Evolutionary conservation across 331 rosid species (phyloP).

Genomic region (Malus hybrid): DNA sequence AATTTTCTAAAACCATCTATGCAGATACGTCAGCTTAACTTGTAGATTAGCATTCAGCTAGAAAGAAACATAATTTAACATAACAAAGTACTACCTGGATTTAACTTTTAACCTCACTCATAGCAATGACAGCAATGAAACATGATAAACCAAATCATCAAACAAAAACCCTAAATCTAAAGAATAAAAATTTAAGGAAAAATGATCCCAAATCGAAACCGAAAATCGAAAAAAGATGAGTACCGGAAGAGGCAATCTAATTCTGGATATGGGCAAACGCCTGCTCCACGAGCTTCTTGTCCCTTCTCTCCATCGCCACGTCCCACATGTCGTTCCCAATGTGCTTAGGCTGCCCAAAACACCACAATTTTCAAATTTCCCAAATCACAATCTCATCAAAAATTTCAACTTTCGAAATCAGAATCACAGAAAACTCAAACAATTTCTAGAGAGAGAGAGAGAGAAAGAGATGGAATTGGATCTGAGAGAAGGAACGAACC

Average conservation of each 20-base stretch:
- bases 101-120: neutral
- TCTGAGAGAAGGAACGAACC: conserved; percentile 7
- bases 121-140: neutral
- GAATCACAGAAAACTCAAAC: neutral
- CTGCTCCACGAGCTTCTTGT: conserved; percentile 68
- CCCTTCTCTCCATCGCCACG: conserved; percentile 93
- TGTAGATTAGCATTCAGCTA: neutral
- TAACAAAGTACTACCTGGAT: neutral
- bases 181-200: neutral
- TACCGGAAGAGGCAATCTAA: neutral
- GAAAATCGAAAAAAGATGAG: neutral
- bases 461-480: neutral
- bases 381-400: neutral
- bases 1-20: no score
- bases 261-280: conserved; percentile 21
- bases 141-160: neutral
- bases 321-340: conserved; percentile 92
- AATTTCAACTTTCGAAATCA: neutral
- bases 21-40: neutral
- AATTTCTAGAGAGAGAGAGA: neutral
- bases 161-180: neutral
- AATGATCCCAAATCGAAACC: neutral
- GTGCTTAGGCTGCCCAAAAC: conserved; percentile 74
- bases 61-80: neutral
- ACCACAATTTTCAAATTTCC: neutral